A percentile compares a stretch with the other conserved stretches of the same genome.
phyloP scores from a whole-genome alignment of 1,284 basidiomycete species.

The Caloboletus inedulis region DNA sequence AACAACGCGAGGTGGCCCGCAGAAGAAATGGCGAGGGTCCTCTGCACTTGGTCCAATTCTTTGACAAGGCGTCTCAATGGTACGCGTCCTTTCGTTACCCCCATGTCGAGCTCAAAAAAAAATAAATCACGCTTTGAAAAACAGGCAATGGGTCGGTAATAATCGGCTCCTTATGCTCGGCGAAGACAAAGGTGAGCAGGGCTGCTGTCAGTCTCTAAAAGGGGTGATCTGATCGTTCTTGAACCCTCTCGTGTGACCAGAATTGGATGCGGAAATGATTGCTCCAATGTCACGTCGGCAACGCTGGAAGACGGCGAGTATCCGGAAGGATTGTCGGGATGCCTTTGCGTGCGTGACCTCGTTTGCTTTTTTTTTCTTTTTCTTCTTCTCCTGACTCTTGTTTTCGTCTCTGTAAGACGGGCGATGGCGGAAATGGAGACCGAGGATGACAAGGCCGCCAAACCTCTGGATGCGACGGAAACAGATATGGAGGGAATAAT shows the following conservation, averaged over 20 bases:
- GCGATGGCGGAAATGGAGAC: conserved; percentile 53
- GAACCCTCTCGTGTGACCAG: conserved; percentile 30
- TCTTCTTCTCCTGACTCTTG: neutral
- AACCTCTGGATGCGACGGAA: conserved; percentile 10
- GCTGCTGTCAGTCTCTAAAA: neutral
- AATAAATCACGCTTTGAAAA: neutral
- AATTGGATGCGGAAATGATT: conserved; percentile 50
- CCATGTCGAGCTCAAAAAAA: conserved; percentile 5
- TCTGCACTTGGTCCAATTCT: conserved; percentile 65
- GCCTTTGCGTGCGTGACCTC: conserved; percentile 45
- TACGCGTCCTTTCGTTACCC: conserved; percentile 27
- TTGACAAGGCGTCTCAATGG: conserved; percentile 60
- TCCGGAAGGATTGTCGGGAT: conserved; percentile 45
- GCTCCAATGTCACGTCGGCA: conserved; percentile 43
- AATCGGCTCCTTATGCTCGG: conserved; percentile 54
- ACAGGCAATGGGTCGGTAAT: conserved; percentile 52
- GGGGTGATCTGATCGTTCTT: neutral
- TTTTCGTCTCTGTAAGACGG: conserved; percentile 30
- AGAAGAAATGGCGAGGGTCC: conserved; percentile 34
- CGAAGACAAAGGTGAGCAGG: conserved; percentile 52
- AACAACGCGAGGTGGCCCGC: conserved; percentile 32
- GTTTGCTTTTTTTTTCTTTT: no score
- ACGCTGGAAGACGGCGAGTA: conserved; percentile 46
- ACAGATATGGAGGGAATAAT: conserved; percentile 12
- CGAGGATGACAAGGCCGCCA: conserved; percentile 23